Conservation (phyloP, 495 filamentous ascomycete genomes). For the Penicillium waksmanii region DNA sequence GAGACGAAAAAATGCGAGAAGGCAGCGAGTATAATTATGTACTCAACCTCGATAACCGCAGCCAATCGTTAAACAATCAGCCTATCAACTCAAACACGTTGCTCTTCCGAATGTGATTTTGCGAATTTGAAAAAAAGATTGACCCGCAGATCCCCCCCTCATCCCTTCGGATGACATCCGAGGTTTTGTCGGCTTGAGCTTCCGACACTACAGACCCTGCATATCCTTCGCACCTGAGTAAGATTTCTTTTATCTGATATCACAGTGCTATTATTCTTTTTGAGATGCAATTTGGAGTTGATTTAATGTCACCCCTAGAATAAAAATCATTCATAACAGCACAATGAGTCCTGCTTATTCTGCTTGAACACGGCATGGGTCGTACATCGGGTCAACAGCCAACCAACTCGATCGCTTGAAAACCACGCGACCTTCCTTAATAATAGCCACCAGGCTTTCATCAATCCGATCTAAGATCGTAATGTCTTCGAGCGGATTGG, state of each 20-base stretch:
- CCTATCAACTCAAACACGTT: neutral
- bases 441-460: constrained; percentile 43
- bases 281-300: neutral
- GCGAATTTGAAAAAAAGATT: neutral
- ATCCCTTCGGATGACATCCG: neutral
- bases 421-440: constrained; percentile 52
- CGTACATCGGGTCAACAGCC: constrained; percentile 16
- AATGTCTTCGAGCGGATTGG: constrained; percentile 53
- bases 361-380: constrained; percentile 16
- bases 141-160: constrained; percentile 4
- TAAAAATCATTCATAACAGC: neutral
- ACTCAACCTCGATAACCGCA: neutral
- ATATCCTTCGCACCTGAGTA: too few species aligned
- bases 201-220: neutral
- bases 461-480: constrained; percentile 47
- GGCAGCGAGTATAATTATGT: neutral
- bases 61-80: neutral
- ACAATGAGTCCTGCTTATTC: neutral
- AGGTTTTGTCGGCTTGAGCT: constrained; percentile 1
- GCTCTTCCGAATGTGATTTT: neutral
- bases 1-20: neutral
- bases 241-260: too few species aligned
- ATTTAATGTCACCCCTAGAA: neutral
- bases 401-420: constrained; percentile 11
- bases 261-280: neutral